Conservation (phyloP, 176 grass and related monocot genomes). For the Panicum miliaceum region DNA sequence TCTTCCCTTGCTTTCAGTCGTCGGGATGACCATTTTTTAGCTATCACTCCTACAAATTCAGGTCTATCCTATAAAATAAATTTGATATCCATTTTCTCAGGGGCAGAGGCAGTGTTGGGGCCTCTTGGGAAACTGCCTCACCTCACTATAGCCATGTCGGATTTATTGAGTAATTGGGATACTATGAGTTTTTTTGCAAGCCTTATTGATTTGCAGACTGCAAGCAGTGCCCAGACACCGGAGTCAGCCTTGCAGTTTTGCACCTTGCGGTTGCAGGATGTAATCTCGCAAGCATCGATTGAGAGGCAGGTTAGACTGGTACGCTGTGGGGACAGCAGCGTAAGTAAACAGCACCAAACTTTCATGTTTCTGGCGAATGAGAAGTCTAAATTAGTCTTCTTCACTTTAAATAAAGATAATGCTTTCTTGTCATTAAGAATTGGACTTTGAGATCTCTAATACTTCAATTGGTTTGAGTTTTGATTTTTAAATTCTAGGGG, state of each 20-base stretch:
- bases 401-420: not conserved
- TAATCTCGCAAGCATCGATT: conserved; percentile 5
- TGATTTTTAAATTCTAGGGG: not conserved
- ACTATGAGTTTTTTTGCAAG: not conserved
- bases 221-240: not conserved
- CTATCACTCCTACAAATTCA: not conserved
- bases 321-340: not conserved
- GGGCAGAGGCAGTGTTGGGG: not conserved
- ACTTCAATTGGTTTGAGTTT: not conserved
- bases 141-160: not conserved
- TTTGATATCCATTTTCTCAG: not conserved
- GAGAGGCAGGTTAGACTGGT: conserved; percentile 6
- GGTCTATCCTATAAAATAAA: not conserved
- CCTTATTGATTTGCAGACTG: not conserved
- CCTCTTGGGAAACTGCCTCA: not conserved
- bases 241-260: not conserved
- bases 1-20: not conserved
- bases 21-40: not conserved
- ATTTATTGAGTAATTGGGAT: not conserved
- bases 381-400: not conserved
- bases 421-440: not conserved
- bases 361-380: conserved; percentile 2
- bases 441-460: not conserved
- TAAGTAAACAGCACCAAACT: not conserved
- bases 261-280: not conserved